Percentiles rank a stretch among this genome's conserved stretches.
phyloP scores from a whole-genome alignment of 306 rosid genomes.

The Malus domestica region DNA sequence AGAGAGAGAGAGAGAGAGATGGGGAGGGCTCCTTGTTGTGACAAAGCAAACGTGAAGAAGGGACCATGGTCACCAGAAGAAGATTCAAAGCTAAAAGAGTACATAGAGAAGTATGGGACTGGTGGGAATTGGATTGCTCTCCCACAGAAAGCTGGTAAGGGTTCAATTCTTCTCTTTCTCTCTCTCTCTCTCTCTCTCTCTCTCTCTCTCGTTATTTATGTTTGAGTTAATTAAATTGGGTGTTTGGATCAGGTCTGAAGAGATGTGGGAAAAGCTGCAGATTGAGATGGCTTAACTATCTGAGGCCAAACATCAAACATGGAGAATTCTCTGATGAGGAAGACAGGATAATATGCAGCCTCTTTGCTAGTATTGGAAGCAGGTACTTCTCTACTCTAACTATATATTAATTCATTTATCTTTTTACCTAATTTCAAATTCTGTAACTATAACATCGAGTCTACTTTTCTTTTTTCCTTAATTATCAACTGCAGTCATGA shows the following conservation, averaged over 20 bases:
- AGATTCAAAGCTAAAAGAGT: constrained; percentile 72
- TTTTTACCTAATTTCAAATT: constrained; percentile 3
- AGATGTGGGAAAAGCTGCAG: constrained; percentile 96
- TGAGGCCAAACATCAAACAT: constrained; percentile 87
- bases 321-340: constrained; percentile 94
- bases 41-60: constrained; percentile 90
- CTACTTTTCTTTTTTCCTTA: background rate
- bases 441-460: background rate
- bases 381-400: constrained; percentile 26
- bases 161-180: background rate
- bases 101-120: constrained; percentile 72
- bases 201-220: background rate
- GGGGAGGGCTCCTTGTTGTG: constrained; percentile 99
- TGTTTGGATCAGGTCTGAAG: constrained; percentile 56
- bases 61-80: constrained; percentile 99
- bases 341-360: constrained; percentile 76
- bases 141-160: constrained; percentile 86
- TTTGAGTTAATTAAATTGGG: background rate
- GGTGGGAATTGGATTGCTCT: constrained; percentile 96
- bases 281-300: constrained; percentile 93
- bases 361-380: constrained; percentile 86
- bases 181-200: background rate
- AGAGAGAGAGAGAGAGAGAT: constrained; percentile 33
- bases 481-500: constrained; percentile 1
- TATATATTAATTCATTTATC: background rate